Base-by-base conservation (phyloP, 129 eudicot species). In the Chrysanthemum makinoi region DNA sequence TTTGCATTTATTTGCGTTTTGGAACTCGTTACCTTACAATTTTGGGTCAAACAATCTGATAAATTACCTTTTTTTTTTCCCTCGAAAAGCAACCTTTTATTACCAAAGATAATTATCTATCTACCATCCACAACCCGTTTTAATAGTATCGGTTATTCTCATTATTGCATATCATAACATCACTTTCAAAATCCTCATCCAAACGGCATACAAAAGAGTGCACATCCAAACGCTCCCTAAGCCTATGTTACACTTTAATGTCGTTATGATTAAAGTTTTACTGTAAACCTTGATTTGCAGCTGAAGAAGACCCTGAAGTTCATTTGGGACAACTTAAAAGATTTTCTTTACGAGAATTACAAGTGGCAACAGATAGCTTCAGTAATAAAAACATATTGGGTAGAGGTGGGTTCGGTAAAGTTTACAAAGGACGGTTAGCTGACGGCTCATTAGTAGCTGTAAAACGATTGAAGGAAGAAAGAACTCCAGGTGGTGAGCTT, bases 251-350 rank as follows among this genome's bases (percentile, higher is more conserved):
- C 53, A n/a, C 18, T 4, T 19, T 44, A 16, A n/a, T 26, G 62
- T 69, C 5, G 7, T 53, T 14, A 53, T 66, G 48, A 30, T 30
- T 51, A 4, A 17, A 26, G 4, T 48, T 19, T 67, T 54, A n/a
- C 46, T 68, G 46, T 39, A 39, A 39, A 39, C 46, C 9, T 33
- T 62, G 11, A 11, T 35, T 33, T 70, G 73, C 90, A 91, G 97
- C 93, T 59, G 97, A 91, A 73, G 97, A 91, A 81, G 96, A 91
- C 61, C 97, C 97, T 0, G 97, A 91, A 72, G 97, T 91, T 17
- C 96, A 88, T 69, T 58, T 91, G 51, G 97, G 97, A 51, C 97
- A 88, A 62, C 96, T 91, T 12, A 91, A 88, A 75, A 80, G 97
- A 70, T 91, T 86, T 69, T 88, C 97, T 14, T 78, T 88, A 49